phyloP scores from a whole-genome alignment of 2,329 filamentous ascomycete genomes.

The Tolypocladium album region DNA sequence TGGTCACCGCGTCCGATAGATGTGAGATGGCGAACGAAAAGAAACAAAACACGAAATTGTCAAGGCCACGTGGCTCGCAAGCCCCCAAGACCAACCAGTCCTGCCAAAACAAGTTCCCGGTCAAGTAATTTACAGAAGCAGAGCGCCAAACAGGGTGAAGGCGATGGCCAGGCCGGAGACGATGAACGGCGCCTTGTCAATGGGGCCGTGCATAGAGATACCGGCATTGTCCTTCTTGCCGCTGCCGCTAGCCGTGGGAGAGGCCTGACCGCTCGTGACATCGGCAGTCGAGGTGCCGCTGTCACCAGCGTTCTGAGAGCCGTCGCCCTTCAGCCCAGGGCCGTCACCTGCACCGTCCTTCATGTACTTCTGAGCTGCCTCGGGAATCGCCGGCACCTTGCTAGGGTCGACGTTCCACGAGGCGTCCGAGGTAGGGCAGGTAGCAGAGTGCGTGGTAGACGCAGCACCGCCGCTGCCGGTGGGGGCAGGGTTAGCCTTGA shows the following conservation, averaged over 20 bases:
- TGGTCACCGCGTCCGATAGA: not conserved
- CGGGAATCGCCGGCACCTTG: constrained; percentile 40
- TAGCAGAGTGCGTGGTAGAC: constrained; percentile 31
- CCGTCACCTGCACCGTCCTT: constrained; percentile 40
- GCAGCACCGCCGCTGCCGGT: constrained; percentile 38
- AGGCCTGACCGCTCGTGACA: constrained; percentile 20
- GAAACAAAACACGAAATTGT: not conserved
- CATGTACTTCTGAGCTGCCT: constrained; percentile 41
- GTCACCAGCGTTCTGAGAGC: constrained; percentile 41
- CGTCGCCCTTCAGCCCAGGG: constrained; percentile 39
- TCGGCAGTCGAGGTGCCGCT: constrained; percentile 35
- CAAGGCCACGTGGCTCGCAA: not conserved
- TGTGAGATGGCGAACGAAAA: not conserved
- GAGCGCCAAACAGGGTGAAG: constrained; percentile 27
- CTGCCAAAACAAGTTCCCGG: not conserved
- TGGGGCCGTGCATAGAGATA: constrained; percentile 13
- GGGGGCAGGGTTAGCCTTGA: constrained; percentile 37
- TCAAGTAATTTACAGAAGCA: constrained; percentile 23
- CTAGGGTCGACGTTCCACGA: constrained; percentile 41
- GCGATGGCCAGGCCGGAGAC: constrained; percentile 23
- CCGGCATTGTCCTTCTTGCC: constrained; percentile 18
- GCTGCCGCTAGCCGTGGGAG: constrained; percentile 11
- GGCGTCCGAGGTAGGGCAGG: constrained; percentile 37
- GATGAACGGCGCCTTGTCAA: constrained; percentile 20
- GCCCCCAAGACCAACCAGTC: not conserved